Evolutionary conservation across 2,329 filamentous ascomycete species (phyloP), one percentile per base, ranked within the genome.

Genomic region (Talaromyces sp.): DNA sequence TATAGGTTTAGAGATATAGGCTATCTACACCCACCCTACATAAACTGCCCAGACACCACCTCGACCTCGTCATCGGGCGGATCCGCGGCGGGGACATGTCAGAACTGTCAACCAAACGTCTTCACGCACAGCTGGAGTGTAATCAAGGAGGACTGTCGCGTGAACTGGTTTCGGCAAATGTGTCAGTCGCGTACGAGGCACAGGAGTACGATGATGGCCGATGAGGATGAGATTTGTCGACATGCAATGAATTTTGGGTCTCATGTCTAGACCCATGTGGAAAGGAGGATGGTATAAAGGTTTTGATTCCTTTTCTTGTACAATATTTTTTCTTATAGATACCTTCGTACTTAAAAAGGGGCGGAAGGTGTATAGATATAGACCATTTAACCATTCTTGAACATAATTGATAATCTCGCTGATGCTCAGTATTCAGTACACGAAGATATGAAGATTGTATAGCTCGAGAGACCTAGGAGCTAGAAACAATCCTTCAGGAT

Each of bases 1-100:
- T n/a, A 54, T 68, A 97, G 93, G 93, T 99, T 99, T 88, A 93
- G 94, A 64, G 95, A 99, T 76, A 98, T 99, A 70, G 95, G 95
- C 65, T 99, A 99, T 81, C 93, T 97, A 74, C 95, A 99, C 72
- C 93, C 98, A 61, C 95, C 95, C 52, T 99, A 96, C 81, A 96
- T 96, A 84, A 99, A 99, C 82, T 99, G 95, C 76, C 95, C 95
- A 66, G 97, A 96, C 79, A 96, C 90, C 61, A 96, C 90, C 61
- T 91, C 92, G 59, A 3, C 56, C 33, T 58, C 56, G 5, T 43
- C 35, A 1, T 16, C 56, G 3, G 27, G 3, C 3, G 48, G 27
- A 24, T 41, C 56, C 13, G 19, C 37, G 6, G 43, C 56, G 1
- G 56, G 56, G 7, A 98, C 98, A 77, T 98, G 94, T 76, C 89